Evolutionary conservation across 176 grass and related monocot species (phyloP).

Genomic region (Eremochloa ophiuroides): DNA sequence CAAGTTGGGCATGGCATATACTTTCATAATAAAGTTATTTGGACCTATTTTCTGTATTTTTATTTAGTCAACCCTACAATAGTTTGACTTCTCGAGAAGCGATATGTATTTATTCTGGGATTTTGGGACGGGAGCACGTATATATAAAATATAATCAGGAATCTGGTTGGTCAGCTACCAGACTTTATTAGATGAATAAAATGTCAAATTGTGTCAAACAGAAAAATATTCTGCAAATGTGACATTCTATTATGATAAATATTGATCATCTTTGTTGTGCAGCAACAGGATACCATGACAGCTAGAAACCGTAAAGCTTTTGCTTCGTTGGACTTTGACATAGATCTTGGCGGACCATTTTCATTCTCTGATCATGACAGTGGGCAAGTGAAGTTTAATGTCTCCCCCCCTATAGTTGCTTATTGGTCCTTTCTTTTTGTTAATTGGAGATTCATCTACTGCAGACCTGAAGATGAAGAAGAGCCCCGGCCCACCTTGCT

Average conservation of each 20-base stretch:
- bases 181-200: neutral
- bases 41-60: too few species aligned
- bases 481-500: constrained; percentile 44
- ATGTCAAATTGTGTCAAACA: constrained; percentile 4
- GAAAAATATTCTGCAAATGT: neutral
- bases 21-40: too few species aligned
- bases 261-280: constrained; percentile 15
- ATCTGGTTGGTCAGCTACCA: neutral
- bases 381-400: constrained; percentile 43
- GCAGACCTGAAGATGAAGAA: constrained; percentile 89
- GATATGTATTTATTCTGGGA: too few species aligned
- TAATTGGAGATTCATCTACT: constrained; percentile 26
- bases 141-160: neutral
- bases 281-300: constrained; percentile 81
- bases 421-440: constrained; percentile 22
- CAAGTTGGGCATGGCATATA: too few species aligned
- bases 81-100: too few species aligned
- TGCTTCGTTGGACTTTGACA: constrained; percentile 67
- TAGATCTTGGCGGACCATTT: constrained; percentile 48
- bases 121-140: too few species aligned
- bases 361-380: constrained; percentile 68
- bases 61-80: too few species aligned
- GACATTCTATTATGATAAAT: constrained; percentile 25
- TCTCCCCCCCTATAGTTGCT: neutral
- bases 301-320: constrained; percentile 58